Base-by-base conservation (phyloP, 345 rosid genomes). In the Gossypium mustelinum region DNA sequence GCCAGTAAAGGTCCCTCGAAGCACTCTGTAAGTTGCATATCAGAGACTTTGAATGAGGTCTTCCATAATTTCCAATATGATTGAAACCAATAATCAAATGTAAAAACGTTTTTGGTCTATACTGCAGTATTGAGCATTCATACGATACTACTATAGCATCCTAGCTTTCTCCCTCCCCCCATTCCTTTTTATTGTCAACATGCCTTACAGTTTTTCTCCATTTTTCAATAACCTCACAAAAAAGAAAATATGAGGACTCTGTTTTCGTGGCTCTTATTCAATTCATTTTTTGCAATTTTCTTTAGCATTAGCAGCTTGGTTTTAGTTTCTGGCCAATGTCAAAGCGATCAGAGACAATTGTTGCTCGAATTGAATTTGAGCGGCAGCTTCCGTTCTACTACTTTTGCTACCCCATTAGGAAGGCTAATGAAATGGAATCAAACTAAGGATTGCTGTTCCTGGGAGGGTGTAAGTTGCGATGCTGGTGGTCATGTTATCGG, bases 391-490 rank as follows among this genome's bases (percentile, higher is more conserved):
- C 0, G 13, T 3, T 29, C 25, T 16, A 34, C 39, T 34, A 34
- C 1, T 34, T 34, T 34, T 5, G 0, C 41, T 4, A 7, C 5
- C 3, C 10, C 11, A 16, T 51, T 56, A 7, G 48, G 2, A n/a
- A 68, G 74, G 24, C 54, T 68, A 47, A 57, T 11, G 43, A 3
- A 2, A 0, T 80, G 85, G 85, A 50, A n/a, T 47, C 39, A 22
- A 20, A 4, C 13, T 24, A 60, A 11, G 1, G 82, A 82, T 39
- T 82, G 85, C 57, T 82, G 82, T 47, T 7, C 9, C 0, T 79
- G 82, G 85, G 7, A 11, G 11, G 80, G 82, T 7, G 70, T 82
- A 2, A 59, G 1, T 0, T 82, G 80, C 14, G 70, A 84, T 73
- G 73, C 0, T 8, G 59, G 43, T 18, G 82, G 82, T 45, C 76